These are phyloP conservation scores for Dendrothele bispora DNA, from an alignment of 768 basidiomycete genomes.

Conservation along the genomic window DNA sequence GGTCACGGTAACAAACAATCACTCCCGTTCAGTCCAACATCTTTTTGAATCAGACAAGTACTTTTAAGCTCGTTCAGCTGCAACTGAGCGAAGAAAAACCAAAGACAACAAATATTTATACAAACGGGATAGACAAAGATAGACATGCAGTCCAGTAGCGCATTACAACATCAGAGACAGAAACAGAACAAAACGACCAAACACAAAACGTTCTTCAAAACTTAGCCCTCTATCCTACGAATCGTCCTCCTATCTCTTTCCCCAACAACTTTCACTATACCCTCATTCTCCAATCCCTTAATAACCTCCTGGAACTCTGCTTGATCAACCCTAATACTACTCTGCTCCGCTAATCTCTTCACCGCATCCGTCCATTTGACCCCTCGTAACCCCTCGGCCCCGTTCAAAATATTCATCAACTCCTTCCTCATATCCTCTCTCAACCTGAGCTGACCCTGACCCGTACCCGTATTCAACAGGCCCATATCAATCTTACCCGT, in stretches of 20 bases:
- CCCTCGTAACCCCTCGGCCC: slow-evolving; percentile 49
- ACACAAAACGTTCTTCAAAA: too few relatives aligned
- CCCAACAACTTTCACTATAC: slow-evolving; percentile 80
- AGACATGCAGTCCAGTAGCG: too few relatives aligned
- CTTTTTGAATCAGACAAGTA: too few relatives aligned
- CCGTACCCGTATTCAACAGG: slow-evolving; percentile 91
- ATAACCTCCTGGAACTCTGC: slow-evolving; percentile 83
- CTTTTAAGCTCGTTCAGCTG: too few relatives aligned
- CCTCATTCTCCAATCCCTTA: slow-evolving; percentile 80
- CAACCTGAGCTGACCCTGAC: slow-evolving; percentile 80
- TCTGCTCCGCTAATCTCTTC: slow-evolving; percentile 78
- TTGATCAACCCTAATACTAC: slow-evolving; percentile 74
- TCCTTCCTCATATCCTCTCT: slow-evolving; percentile 90
- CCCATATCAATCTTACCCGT: slow-evolving; percentile 99
- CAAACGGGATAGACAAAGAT: too few relatives aligned
- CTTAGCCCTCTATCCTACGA: slow-evolving; percentile 55
- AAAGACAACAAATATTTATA: too few relatives aligned
- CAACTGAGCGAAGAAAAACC: too few relatives aligned
- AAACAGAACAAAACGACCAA: too few relatives aligned
- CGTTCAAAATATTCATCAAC: slow-evolving; percentile 64
- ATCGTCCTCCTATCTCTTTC: slow-evolving; percentile 86
- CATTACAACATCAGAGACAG: too few relatives aligned
- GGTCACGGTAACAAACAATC: too few relatives aligned
- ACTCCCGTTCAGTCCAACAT: too few relatives aligned
- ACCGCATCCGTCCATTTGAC: slow-evolving; percentile 84